These are phyloP conservation scores for Hypomyces rosellus DNA, from an alignment of 2,329 filamentous ascomycete species.

Conservation along the genomic window DNA sequence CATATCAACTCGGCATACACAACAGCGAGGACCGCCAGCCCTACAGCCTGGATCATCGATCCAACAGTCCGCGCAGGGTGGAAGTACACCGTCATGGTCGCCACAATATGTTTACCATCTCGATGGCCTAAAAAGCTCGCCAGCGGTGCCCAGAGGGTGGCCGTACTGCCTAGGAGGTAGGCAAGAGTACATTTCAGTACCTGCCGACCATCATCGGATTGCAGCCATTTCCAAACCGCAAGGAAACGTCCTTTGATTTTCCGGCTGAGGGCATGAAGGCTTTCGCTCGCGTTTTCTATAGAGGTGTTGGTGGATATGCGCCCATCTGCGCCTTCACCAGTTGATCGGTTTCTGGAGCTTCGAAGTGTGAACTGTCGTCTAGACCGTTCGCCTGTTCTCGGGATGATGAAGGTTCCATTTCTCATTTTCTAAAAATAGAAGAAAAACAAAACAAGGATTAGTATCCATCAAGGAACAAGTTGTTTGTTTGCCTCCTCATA, in stretches of 20 bases:
- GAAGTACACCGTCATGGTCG: conserved; percentile 91
- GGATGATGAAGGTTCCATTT: conserved; percentile 82
- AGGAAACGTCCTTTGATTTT: conserved; percentile 28
- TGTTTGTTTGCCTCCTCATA: background rate
- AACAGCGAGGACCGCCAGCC: conserved; percentile 72
- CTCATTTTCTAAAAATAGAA: conserved; percentile 56
- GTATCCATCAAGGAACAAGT: background rate
- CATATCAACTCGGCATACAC: conserved; percentile 64
- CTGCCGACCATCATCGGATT: conserved; percentile 67
- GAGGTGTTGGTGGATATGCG: conserved; percentile 14
- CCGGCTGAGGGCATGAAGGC: conserved; percentile 27
- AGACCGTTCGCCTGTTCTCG: conserved; percentile 77
- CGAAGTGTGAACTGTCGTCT: conserved; percentile 74
- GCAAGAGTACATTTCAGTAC: conserved; percentile 89
- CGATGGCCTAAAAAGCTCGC: conserved; percentile 70
- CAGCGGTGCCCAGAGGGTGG: conserved; percentile 72
- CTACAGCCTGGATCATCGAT: conserved; percentile 80
- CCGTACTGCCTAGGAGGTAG: conserved; percentile 79
- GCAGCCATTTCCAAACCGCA: conserved; percentile 51
- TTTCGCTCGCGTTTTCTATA: conserved; percentile 28
- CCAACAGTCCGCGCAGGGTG: conserved; percentile 81
- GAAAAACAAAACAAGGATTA: too few relatives aligned
- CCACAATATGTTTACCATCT: conserved; percentile 90
- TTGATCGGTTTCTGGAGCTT: conserved; percentile 31
- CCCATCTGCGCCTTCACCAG: conserved; percentile 20